A percentile compares a stretch with the other conserved stretches of the same genome.
Conservation (phyloP, 768 basidiomycete species). For the Pisolithus microcarpus region DNA sequence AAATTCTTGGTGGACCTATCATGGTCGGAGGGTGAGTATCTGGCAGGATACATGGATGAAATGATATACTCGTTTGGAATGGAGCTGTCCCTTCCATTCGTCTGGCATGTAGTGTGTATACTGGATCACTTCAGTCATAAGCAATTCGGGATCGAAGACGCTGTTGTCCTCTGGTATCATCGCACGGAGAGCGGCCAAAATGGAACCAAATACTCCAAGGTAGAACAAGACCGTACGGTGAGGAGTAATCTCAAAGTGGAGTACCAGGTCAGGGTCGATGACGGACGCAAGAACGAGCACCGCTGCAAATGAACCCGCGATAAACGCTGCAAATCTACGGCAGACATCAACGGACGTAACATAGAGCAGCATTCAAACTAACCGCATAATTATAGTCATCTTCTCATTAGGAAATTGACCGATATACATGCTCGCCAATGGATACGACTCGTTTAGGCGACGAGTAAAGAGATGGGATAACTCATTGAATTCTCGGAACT, state of each 20-base stretch:
- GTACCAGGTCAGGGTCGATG: constrained; percentile 87
- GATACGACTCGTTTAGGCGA: constrained; percentile 83
- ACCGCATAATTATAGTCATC: constrained; percentile 85
- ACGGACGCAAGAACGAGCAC: constrained; percentile 90
- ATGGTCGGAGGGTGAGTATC: background rate
- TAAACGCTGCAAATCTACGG: constrained; percentile 85
- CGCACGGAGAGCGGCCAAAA: constrained; percentile 84
- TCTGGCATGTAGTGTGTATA: constrained; percentile 96
- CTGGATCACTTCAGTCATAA: constrained; percentile 87
- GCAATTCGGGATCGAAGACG: constrained; percentile 88
- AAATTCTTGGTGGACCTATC: constrained; percentile 83
- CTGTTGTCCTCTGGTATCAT: constrained; percentile 94
- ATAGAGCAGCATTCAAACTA: constrained; percentile 19
- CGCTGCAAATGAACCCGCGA: constrained; percentile 94
- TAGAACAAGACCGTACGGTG: constrained; percentile 94
- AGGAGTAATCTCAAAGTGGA: constrained; percentile 91
- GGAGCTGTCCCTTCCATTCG: constrained; percentile 83
- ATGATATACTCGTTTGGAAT: constrained; percentile 68
- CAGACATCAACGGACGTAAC: background rate
- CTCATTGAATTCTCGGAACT: constrained; percentile 98
- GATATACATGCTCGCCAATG: constrained; percentile 88
- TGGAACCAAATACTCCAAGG: constrained; percentile 76
- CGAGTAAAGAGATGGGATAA: constrained; percentile 87
- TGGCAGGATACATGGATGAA: constrained; percentile 1
- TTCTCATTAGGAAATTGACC: constrained; percentile 98